phyloP scores from a whole-genome alignment of 2,329 filamentous ascomycete species.

The Scortechinia acanthostroma region DNA sequence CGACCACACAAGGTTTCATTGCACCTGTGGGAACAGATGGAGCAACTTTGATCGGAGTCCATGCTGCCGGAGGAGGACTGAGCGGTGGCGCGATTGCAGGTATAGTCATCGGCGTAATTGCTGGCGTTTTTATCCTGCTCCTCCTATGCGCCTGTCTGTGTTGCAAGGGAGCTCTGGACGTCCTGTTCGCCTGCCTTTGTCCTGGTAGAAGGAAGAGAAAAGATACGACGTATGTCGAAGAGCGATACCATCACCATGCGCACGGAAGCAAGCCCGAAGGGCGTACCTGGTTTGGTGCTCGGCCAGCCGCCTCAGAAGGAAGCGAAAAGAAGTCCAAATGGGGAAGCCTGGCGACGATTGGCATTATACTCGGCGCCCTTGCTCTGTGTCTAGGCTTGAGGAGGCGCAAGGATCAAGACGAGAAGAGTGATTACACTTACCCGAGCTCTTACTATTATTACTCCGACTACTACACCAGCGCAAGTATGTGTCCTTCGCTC shows the following conservation, averaged over 20 bases:
- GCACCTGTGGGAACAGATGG: neutral
- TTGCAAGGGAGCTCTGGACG: neutral
- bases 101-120: conserved; percentile 1
- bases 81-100: conserved; percentile 1
- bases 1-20: neutral
- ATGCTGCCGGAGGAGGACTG: neutral
- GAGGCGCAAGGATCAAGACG: neutral
- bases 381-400: conserved; percentile 1
- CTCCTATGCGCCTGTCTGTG: conserved; percentile 1
- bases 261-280: neutral
- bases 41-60: neutral
- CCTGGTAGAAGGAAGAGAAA: neutral
- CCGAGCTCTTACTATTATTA: conserved; percentile 2
- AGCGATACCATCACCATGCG: neutral
- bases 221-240: neutral
- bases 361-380: neutral
- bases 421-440: neutral
- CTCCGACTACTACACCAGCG: neutral
- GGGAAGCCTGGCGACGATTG: neutral
- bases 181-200: neutral
- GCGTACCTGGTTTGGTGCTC: neutral
- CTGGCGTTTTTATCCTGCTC: neutral
- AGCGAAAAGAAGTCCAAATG: conserved; percentile 1
- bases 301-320: neutral
- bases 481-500: neutral